Percentiles rank a stretch among this genome's conserved stretches.
Evolutionary conservation across 2,329 filamentous ascomycete genomes (phyloP).

Genomic region (Penicillium psychrosexuale): DNA sequence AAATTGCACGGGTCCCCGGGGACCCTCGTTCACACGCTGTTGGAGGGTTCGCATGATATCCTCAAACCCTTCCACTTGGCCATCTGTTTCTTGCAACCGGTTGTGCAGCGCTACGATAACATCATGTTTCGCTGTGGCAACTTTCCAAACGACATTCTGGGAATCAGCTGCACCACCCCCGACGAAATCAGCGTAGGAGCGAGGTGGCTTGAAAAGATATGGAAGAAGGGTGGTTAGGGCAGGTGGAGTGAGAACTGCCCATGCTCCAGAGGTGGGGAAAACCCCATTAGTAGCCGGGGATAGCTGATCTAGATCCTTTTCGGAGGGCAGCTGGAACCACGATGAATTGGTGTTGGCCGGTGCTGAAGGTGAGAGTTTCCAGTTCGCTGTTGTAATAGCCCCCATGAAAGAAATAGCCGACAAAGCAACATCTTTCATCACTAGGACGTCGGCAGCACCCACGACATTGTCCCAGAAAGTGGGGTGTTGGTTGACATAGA

Average conservation of each 20-base stretch:
- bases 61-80: constrained; percentile 33
- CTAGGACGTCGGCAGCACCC: constrained; percentile 55
- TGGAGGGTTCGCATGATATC: constrained; percentile 42
- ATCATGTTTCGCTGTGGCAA: constrained; percentile 58
- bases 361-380: constrained; percentile 44
- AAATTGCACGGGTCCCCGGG: constrained; percentile 37
- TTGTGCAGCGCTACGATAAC: constrained; percentile 51
- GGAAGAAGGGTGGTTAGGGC: constrained; percentile 53
- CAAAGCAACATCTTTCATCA: constrained; percentile 56
- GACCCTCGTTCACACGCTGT: constrained; percentile 43
- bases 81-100: constrained; percentile 40
- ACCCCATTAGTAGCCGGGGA: constrained; percentile 35
- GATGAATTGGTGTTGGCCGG: constrained; percentile 20
- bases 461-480: constrained; percentile 53
- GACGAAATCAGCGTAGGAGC: constrained; percentile 57
- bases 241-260: constrained; percentile 52
- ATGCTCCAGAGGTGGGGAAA: constrained; percentile 47
- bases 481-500: constrained; percentile 52
- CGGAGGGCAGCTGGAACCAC: constrained; percentile 41
- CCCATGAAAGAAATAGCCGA: constrained; percentile 53
- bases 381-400: constrained; percentile 54
- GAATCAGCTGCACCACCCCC: constrained; percentile 55
- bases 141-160: constrained; percentile 56
- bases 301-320: constrained; percentile 37
- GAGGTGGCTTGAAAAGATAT: constrained; percentile 56